Evolutionary conservation across 1,284 basidiomycete genomes (phyloP).

Genomic region (Marasmius tenuissimus): DNA sequence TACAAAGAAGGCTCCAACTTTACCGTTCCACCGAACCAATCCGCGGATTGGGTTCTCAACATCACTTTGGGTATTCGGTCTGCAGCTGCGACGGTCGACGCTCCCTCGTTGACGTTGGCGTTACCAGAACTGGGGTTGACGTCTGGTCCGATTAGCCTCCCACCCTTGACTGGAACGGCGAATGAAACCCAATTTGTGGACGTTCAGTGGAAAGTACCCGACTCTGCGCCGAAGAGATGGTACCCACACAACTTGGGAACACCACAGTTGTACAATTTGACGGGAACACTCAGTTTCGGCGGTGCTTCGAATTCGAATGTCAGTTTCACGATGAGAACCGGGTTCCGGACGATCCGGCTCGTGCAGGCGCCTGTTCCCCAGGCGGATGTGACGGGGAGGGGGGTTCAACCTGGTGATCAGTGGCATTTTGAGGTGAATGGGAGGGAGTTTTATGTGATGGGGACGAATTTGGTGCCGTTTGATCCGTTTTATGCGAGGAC

Average conservation of each 20-base stretch:
- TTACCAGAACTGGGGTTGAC: conserved; percentile 46
- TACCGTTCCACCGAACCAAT: conserved; percentile 36
- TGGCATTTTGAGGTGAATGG: conserved; percentile 63
- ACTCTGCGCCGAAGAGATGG: conserved; percentile 50
- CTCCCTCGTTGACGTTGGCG: conserved; percentile 39
- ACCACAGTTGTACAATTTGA: conserved; percentile 55
- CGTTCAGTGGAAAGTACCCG: conserved; percentile 45
- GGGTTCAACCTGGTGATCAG: conserved; percentile 58
- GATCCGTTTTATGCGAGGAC: conserved; percentile 58
- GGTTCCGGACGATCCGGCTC: conserved; percentile 58
- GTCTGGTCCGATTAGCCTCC: conserved; percentile 27
- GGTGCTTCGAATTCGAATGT: conserved; percentile 15
- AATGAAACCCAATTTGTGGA: conserved; percentile 39
- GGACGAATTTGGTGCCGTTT: conserved; percentile 61
- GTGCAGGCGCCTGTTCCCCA: conserved; percentile 47
- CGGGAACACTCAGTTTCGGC: conserved; percentile 25
- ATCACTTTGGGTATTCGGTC: conserved; percentile 53
- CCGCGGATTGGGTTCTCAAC: conserved; percentile 55
- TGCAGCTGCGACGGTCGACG: conserved; percentile 26
- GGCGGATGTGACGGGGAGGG: conserved; percentile 41
- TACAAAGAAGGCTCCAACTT: conserved; percentile 50
- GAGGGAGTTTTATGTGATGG: conserved; percentile 52
- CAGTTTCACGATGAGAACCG: conserved; percentile 42
- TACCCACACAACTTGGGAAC: conserved; percentile 55
- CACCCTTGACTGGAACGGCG: conserved; percentile 29